Evolutionary conservation across 2,329 filamentous ascomycete species (phyloP).

Genomic region (Colletotrichum filicis): DNA sequence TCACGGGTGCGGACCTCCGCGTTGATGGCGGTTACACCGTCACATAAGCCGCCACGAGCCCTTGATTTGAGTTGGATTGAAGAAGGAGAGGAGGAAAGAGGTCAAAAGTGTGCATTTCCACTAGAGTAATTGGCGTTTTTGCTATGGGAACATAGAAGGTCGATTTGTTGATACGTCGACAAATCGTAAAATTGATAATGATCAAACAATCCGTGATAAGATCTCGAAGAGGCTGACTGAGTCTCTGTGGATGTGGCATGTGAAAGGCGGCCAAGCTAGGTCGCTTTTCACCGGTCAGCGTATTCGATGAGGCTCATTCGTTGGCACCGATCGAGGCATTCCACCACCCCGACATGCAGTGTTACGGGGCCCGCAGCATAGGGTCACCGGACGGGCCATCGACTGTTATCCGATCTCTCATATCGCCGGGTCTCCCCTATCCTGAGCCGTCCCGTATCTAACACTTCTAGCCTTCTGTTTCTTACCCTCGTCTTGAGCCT

Average conservation of each 20-base stretch:
- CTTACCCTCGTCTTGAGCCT: not conserved
- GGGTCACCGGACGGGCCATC: not conserved
- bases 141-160: not conserved
- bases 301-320: not conserved
- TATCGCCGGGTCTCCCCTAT: not conserved
- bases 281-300: not conserved
- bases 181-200: not conserved
- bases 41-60: constrained; percentile 59
- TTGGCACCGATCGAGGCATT: not conserved
- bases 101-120: not conserved
- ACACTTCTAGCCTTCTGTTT: not conserved
- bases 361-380: not conserved
- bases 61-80: not conserved
- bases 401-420: not conserved
- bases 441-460: not conserved
- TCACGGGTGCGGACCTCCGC: constrained; percentile 78
- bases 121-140: not conserved
- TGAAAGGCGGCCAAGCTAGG: not conserved
- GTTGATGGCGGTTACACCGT: constrained; percentile 93
- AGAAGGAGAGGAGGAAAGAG: not conserved
- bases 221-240: accelerated
- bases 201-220: not conserved
- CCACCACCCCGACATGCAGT: not conserved
- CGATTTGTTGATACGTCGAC: not conserved
- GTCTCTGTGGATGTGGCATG: not conserved